These are phyloP conservation scores for Verticillium dahliae DNA, from an alignment of 2,329 filamentous ascomycete species.

Conservation along the genomic window DNA sequence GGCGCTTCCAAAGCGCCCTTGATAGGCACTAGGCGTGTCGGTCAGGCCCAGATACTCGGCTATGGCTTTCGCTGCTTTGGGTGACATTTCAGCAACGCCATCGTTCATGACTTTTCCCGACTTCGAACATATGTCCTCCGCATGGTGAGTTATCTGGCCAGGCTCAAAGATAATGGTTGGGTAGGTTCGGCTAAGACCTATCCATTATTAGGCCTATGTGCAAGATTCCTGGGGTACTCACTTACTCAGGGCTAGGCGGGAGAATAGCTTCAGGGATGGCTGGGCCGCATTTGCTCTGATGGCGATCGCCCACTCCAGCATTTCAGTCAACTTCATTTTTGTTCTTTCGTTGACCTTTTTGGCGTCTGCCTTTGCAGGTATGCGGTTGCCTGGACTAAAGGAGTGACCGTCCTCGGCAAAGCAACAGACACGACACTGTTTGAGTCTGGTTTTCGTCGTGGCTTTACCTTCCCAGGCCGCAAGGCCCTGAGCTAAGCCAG, in stretches of 20 bases:
- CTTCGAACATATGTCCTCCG: conserved; percentile 31
- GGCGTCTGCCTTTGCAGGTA: conserved; percentile 18
- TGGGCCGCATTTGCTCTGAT: conserved; percentile 36
- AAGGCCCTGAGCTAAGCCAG: conserved; percentile 13
- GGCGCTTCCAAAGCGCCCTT: conserved; percentile 64
- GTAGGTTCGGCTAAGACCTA: conserved; percentile 45
- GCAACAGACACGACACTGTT: conserved; percentile 36
- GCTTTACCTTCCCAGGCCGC: conserved; percentile 8
- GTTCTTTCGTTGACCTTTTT: conserved; percentile 15
- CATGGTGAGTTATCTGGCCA: conserved; percentile 35
- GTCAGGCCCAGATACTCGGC: conserved; percentile 40
- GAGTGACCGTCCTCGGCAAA: conserved; percentile 47
- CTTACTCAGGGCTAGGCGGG: conserved; percentile 48
- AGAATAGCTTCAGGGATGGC: conserved; percentile 49
- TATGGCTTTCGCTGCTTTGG: conserved; percentile 47
- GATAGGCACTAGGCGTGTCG: conserved; percentile 57
- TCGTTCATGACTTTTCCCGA: conserved; percentile 53
- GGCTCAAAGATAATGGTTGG: conserved; percentile 38
- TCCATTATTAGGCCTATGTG: conserved; percentile 1
- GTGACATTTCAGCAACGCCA: conserved; percentile 61
- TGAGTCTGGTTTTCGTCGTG: conserved; percentile 8
- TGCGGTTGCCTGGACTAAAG: conserved; percentile 20
- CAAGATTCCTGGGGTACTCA: neutral
- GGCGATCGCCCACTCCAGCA: conserved; percentile 49
- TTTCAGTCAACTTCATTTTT: conserved; percentile 27